Base-by-base conservation (phyloP, 805 yeast species). In the Wickerhamiella qilinensis region DNA sequence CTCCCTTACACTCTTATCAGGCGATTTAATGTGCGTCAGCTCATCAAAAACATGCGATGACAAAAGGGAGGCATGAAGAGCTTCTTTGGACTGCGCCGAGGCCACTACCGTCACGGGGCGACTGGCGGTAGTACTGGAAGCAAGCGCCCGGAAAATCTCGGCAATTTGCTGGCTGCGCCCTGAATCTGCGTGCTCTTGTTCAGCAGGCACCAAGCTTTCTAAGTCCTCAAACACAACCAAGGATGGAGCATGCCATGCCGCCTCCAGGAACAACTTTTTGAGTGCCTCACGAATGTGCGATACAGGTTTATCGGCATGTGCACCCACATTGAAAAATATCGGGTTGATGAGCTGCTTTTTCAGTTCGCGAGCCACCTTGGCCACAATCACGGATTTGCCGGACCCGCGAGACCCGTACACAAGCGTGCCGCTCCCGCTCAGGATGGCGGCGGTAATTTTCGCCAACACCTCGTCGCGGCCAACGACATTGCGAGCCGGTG, bases 211-310 rank as follows among this genome's bases (percentile, higher is more conserved):
- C 12, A 86, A 50, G 42, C 71, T 67, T 46, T 86, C 94, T 14
- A 84, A 54, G 45, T 85, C 84, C 47, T 88, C 97, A 17, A 88
- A 54, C 1, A 86, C 59, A 2, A 88, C 52, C 2, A 84, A 58
- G 1, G 86, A 64, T 0, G 96, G 95, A 14, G 79, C 66, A 51
- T 75, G 70, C 93, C 94, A 84, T 40, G 71, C 69, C 39, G 72
- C 73, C 41, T 58, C 68, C 46, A 58, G 68, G 50, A 67, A 54
- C 66, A 69, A 65, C 41, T 58, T 59, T 46, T 52, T 52, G 44
- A 65, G 53, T 36, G 63, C 60, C 42, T 63, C 70, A 46, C 69
- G 64, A 25, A 75, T 53, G 16, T 57, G 59, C 12, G 62, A 60
- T 16, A 66, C 54, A 20, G 64, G 67, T 45, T 78, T 85, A 45